Conservation (phyloP, 495 filamentous ascomycete genomes). For the Podospora didyma region DNA sequence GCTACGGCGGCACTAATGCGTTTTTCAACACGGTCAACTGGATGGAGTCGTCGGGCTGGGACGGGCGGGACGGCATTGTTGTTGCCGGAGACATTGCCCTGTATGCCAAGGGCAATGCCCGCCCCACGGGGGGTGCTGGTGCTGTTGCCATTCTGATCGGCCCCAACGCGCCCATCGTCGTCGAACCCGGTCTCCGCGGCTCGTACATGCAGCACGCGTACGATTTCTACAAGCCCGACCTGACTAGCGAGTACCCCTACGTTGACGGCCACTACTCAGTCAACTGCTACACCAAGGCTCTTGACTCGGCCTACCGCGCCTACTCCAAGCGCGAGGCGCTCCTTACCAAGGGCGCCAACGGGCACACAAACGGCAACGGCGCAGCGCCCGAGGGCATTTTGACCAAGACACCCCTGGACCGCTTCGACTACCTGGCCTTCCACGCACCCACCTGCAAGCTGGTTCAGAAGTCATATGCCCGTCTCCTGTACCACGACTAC, state of each 20-base stretch:
- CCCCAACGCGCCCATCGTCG: conserved; percentile 83
- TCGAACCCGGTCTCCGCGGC: conserved; percentile 89
- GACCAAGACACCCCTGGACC: conserved; percentile 72
- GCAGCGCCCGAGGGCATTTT: conserved; percentile 39
- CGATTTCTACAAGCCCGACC: conserved; percentile 98
- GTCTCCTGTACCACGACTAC: conserved; percentile 96
- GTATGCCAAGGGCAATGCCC: conserved; percentile 92
- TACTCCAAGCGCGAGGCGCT: conserved; percentile 81
- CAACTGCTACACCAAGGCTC: conserved; percentile 91
- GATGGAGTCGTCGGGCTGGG: conserved; percentile 97
- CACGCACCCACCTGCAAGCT: conserved; percentile 98
- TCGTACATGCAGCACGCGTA: conserved; percentile 93
- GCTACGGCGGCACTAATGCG: conserved; percentile 97
- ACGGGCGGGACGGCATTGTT: conserved; percentile 90
- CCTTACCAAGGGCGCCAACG: conserved; percentile 54
- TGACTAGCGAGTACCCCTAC: conserved; percentile 95
- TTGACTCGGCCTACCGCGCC: conserved; percentile 93
- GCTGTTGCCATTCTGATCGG: conserved; percentile 93
- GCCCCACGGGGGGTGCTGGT: conserved; percentile 93
- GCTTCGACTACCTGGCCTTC: conserved; percentile 95
- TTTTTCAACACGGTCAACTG: conserved; percentile 97
- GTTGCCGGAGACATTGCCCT: conserved; percentile 96
- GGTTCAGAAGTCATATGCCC: conserved; percentile 90
- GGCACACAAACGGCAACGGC: conserved; percentile 40
- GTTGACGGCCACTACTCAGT: conserved; percentile 96